Base-by-base conservation (phyloP, 2,329 filamentous ascomycete species). In the Diaporthe aspalathi region DNA sequence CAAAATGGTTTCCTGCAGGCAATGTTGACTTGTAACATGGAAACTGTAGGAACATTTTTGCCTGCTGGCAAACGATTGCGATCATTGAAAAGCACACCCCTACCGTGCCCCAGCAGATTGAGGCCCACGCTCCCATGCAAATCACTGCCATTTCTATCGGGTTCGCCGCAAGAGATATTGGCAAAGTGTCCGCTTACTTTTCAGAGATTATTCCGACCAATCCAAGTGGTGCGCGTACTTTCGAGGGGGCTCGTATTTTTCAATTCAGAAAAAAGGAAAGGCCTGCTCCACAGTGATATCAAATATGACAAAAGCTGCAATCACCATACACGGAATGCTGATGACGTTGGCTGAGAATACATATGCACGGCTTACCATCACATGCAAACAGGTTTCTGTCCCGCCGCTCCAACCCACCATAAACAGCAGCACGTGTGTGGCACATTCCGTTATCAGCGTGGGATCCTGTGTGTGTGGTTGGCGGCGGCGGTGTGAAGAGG, bases 381-480 rank as follows among this genome's bases (percentile, higher is more conserved):
- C 60, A 63, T 63, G 60, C 43, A 49, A 63, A 49, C 43, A 49
- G 27, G 57, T 45, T 63, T 32, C 27, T 22, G 24, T 40, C 40
- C 24, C 40, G 49, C 57, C 35, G 35, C 9, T 38, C 57, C 43
- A 49, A 6, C 29, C 27, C 20, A 22, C 17, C 24, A 32, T 2
- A 24, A 8, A 2, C 16, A 20, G 22, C 22, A 20, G 22, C n/a
- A 40, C 17, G 14, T 38, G 53, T 38, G 53, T 56, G 12, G 53
- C 43, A 49, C 43, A 47, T 24, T 49, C 43, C 24, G 2, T 63
- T 63, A 3, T 17, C 40, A 35, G 12, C 11, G 57, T 63, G 35
- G 60, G 27, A 63, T 63, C n/a, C n/a, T n/a, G 22, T 12, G 27
- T 5, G 40, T 43, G 14, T 29, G 43, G 57, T 43, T 63, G 57